Evolutionary conservation across 768 basidiomycete genomes (phyloP).

Genomic region (Termitomyces sp.): DNA sequence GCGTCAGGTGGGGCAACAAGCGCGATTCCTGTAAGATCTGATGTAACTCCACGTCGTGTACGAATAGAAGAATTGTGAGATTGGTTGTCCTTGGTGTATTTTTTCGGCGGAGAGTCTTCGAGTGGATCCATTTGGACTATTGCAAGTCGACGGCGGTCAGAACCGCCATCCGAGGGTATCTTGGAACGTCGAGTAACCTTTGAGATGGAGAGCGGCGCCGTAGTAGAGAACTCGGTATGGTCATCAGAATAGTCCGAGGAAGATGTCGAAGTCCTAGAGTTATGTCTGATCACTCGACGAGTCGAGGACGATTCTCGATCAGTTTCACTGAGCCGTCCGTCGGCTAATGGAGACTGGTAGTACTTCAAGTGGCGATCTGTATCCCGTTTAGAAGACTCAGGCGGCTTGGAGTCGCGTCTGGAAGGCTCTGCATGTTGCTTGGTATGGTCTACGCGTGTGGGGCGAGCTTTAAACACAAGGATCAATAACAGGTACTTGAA

Average conservation of each 20-base stretch:
- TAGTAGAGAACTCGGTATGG: conserved; percentile 16
- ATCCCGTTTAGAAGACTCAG: conserved; percentile 11
- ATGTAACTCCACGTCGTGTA: conserved; percentile 33
- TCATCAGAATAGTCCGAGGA: conserved; percentile 51
- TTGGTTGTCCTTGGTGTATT: conserved; percentile 19
- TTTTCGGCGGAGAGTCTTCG: conserved; percentile 19
- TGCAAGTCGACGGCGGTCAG: conserved; percentile 61
- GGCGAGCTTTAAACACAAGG: conserved; percentile 4
- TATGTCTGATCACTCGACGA: conserved; percentile 20
- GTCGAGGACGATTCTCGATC: conserved; percentile 15
- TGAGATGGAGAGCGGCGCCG: conserved; percentile 20
- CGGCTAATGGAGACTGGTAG: conserved; percentile 51
- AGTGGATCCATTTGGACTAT: conserved; percentile 56
- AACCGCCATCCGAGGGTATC: conserved; percentile 50
- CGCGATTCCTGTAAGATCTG: conserved; percentile 46
- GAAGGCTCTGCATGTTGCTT: conserved; percentile 9
- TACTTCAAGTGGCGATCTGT: conserved; percentile 21
- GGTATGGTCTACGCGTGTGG: conserved; percentile 7
- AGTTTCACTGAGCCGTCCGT: conserved; percentile 20
- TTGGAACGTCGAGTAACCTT: conserved; percentile 37
- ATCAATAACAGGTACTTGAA: conserved; percentile 8
- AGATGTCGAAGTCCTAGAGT: conserved; percentile 31
- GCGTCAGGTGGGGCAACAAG: conserved; percentile 73
- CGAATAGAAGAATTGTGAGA: conserved; percentile 26
- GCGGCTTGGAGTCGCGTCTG: conserved; percentile 3